A percentile compares a stretch with the other conserved stretches of the same genome.
These are phyloP conservation scores for Fusarium continuum DNA, from an alignment of 2,329 filamentous ascomycete genomes.

Conservation along the genomic window DNA sequence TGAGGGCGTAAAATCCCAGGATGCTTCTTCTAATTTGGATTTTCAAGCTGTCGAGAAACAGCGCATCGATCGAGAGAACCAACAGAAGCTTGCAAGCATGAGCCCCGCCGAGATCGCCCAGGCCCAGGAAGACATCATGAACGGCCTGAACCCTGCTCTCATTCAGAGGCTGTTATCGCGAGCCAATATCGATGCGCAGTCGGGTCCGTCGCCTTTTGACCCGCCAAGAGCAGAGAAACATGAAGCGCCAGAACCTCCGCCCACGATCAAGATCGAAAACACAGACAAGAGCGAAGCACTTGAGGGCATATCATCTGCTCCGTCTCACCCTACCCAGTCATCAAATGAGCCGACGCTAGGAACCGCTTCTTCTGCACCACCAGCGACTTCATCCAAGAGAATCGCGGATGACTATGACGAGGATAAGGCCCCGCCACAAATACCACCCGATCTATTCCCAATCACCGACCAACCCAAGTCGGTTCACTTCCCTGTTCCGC, in stretches of 20 bases:
- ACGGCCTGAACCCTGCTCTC: constrained; percentile 76
- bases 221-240: constrained; percentile 33
- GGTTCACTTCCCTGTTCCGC: constrained; percentile 70
- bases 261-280: constrained; percentile 51
- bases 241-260: constrained; percentile 25
- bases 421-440: constrained; percentile 53
- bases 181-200: constrained; percentile 75
- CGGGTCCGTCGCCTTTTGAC: constrained; percentile 57
- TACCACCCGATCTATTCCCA: constrained; percentile 55
- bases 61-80: constrained; percentile 86
- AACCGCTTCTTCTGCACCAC: background rate
- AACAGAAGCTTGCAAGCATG: constrained; percentile 77
- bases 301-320: background rate
- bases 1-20: background rate
- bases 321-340: background rate
- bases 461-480: constrained; percentile 53
- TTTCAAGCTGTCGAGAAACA: constrained; percentile 68
- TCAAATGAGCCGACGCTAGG: background rate
- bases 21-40: constrained; percentile 2
- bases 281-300: constrained; percentile 23
- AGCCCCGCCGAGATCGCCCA: constrained; percentile 81
- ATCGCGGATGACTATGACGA: constrained; percentile 51
- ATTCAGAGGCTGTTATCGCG: constrained; percentile 80
- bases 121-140: constrained; percentile 82
- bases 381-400: constrained; percentile 37